phyloP scores from a whole-genome alignment of 2,329 filamentous ascomycete genomes.

The Colletotrichum acutatum region DNA sequence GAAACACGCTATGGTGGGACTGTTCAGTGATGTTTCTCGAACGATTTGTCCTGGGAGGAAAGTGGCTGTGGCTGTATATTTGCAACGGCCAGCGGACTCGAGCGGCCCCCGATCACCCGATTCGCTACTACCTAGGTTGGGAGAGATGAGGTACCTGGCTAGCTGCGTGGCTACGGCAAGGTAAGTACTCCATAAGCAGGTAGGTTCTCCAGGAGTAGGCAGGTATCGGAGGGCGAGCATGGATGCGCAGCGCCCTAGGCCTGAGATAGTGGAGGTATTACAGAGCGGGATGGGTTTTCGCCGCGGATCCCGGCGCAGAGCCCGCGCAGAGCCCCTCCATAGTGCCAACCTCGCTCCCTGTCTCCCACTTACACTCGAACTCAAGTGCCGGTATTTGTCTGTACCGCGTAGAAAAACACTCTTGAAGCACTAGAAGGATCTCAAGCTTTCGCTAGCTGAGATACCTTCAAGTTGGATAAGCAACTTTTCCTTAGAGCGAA shows the following conservation, averaged over 20 bases:
- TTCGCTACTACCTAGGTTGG: background rate
- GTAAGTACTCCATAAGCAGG: background rate
- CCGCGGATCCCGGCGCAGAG: background rate
- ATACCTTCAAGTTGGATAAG: background rate
- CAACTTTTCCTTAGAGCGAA: background rate
- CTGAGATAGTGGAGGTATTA: background rate
- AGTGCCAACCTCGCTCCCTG: background rate
- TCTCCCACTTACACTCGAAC: background rate
- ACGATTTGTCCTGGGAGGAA: background rate
- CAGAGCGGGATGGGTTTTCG: background rate
- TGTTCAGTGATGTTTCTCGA: slow-evolving; percentile 3
- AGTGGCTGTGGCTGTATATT: background rate
- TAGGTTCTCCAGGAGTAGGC: too few relatives aligned
- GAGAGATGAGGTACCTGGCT: background rate
- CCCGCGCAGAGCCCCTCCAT: background rate
- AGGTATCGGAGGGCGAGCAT: background rate
- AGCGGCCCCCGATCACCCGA: background rate
- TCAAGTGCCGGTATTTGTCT: background rate
- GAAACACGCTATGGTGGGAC: slow-evolving; percentile 7
- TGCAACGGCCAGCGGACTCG: background rate
- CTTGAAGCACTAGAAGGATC: background rate
- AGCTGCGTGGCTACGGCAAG: background rate
- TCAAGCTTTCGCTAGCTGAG: background rate
- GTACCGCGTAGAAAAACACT: background rate
- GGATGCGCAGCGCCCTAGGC: background rate